Conservation (phyloP, 1,139 yeast genomes). For the Scheffersomyces insectosa region DNA sequence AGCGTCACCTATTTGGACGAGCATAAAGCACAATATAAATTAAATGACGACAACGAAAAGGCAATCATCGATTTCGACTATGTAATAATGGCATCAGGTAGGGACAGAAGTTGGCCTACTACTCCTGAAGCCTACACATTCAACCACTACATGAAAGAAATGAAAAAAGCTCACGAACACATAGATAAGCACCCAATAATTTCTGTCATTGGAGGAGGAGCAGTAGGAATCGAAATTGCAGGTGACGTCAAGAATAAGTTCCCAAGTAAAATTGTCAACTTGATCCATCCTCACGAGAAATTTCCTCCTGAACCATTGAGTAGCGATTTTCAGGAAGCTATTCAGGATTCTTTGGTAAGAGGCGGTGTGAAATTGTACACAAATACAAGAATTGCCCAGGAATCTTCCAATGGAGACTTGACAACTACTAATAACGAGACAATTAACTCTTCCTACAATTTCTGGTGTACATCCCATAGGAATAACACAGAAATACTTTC, state of each 20-base stretch:
- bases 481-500: constrained; percentile 38
- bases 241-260: constrained; percentile 42
- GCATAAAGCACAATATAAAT: constrained; percentile 23
- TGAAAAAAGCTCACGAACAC: constrained; percentile 28
- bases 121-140: constrained; percentile 43
- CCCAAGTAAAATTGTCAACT: constrained; percentile 35
- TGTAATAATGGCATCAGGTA: constrained; percentile 50
- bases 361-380: constrained; percentile 19
- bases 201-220: constrained; percentile 50
- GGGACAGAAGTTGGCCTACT: constrained; percentile 56
- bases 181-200: constrained; percentile 24
- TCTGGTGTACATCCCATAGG: constrained; percentile 47
- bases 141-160: constrained; percentile 31
- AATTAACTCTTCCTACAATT: constrained; percentile 34
- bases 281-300: constrained; percentile 40
- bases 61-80: constrained; percentile 47
- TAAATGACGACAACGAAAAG: constrained; percentile 13
- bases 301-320: constrained; percentile 46
- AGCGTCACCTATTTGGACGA: constrained; percentile 32
- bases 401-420: constrained; percentile 29
- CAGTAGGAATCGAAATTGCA: constrained; percentile 52
- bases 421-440: constrained; percentile 27
- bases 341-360: constrained; percentile 26
- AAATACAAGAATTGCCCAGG: constrained; percentile 25
- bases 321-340: constrained; percentile 29